These are phyloP conservation scores for Microsporum ferrugineum DNA, from an alignment of 2,329 filamentous ascomycete species.

Conservation along the genomic window DNA sequence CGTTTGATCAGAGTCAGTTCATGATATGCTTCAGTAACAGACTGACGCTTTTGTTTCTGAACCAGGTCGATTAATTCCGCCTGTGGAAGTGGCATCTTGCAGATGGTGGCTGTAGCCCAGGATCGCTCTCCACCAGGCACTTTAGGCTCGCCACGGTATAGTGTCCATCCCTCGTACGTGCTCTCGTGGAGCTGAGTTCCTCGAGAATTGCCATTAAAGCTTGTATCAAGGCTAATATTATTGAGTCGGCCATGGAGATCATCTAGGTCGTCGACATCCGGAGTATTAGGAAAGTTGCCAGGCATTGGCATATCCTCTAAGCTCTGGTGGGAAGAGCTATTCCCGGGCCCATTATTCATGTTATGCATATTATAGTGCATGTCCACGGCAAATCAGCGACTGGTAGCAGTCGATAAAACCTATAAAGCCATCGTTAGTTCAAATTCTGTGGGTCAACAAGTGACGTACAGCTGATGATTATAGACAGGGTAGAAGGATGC, in stretches of 20 bases:
- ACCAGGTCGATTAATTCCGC: constrained; percentile 22
- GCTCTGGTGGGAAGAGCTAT: background rate
- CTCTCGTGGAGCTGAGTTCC: background rate
- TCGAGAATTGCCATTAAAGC: background rate
- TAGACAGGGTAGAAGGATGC: background rate
- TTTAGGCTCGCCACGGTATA: constrained; percentile 23
- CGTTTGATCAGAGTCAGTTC: constrained; percentile 21
- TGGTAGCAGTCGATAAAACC: too few relatives aligned
- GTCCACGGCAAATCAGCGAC: background rate
- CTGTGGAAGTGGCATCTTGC: constrained; percentile 24
- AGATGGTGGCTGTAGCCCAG: constrained; percentile 24
- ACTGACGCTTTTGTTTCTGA: constrained; percentile 22
- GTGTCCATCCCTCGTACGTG: constrained; percentile 27
- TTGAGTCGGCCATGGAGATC: constrained; percentile 8
- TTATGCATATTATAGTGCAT: background rate
- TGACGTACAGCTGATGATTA: background rate
- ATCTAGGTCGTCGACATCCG: constrained; percentile 6
- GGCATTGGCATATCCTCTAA: background rate
- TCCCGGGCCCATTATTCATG: too few relatives aligned
- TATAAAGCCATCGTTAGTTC: background rate
- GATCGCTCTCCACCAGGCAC: constrained; percentile 21
- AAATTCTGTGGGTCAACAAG: background rate
- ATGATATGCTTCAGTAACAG: constrained; percentile 23
- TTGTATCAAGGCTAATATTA: constrained; percentile 7
- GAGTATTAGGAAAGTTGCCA: background rate